phyloP scores from a whole-genome alignment of 768 basidiomycete species.

The Cystofilobasidium capitatum region DNA sequence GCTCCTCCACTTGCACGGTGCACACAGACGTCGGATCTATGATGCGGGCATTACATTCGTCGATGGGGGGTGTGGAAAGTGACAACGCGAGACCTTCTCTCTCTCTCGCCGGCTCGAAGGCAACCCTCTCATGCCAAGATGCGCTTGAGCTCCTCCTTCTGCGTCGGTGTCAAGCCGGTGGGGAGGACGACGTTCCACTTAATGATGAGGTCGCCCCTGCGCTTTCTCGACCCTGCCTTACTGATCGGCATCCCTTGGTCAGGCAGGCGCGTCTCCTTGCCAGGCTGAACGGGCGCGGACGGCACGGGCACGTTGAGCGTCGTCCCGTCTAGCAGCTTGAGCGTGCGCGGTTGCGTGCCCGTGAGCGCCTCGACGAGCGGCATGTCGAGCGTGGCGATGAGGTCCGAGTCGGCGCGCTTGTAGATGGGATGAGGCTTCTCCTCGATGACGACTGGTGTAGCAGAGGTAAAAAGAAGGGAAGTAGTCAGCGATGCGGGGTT shows the following conservation, averaged over 20 bases:
- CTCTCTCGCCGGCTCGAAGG: too few relatives aligned
- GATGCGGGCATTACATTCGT: too few relatives aligned
- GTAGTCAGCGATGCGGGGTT: neutral
- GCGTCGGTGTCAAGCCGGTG: slow-evolving; percentile 56
- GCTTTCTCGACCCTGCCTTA: slow-evolving; percentile 58
- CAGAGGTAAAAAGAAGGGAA: neutral
- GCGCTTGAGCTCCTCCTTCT: slow-evolving; percentile 71
- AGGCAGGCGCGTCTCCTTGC: slow-evolving; percentile 56
- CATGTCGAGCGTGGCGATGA: slow-evolving; percentile 53
- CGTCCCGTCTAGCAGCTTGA: slow-evolving; percentile 71
- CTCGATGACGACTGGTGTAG: slow-evolving; percentile 61
- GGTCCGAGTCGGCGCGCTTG: slow-evolving; percentile 70
- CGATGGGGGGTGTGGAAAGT: too few relatives aligned
- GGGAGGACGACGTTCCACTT: slow-evolving; percentile 78
- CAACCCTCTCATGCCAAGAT: slow-evolving; percentile 39
- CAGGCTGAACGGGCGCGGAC: slow-evolving; percentile 41
- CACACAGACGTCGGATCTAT: too few relatives aligned
- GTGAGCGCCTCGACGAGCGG: slow-evolving; percentile 75
- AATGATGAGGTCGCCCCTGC: slow-evolving; percentile 74
- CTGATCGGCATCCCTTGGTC: slow-evolving; percentile 80
- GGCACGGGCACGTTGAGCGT: slow-evolving; percentile 62
- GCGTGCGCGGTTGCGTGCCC: slow-evolving; percentile 39
- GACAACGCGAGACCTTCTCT: too few relatives aligned
- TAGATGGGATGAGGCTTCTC: slow-evolving; percentile 79
- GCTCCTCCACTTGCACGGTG: too few relatives aligned